Conservation (phyloP, 2,329 filamentous ascomycete species). For the Monosporascus sp. region DNA sequence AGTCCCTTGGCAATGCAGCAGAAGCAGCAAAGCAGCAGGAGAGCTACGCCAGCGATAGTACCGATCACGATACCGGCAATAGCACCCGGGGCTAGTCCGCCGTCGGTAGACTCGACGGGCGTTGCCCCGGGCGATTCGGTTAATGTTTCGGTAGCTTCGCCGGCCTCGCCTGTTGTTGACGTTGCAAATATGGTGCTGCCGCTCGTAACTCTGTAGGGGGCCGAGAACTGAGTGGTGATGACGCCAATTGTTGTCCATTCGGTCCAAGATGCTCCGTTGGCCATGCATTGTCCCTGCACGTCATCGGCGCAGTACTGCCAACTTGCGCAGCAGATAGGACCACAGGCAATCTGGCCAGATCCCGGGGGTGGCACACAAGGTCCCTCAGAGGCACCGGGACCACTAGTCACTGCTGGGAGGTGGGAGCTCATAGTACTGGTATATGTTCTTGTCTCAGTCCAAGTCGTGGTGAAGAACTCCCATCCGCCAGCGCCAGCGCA, state of each 20-base stretch:
- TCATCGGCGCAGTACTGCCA: constrained; percentile 61
- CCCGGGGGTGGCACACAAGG: constrained; percentile 45
- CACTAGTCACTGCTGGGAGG: constrained; percentile 40
- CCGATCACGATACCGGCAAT: constrained; percentile 81
- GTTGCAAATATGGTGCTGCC: constrained; percentile 43
- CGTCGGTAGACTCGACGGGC: constrained; percentile 32
- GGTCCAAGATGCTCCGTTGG: constrained; percentile 42
- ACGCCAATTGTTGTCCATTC: constrained; percentile 41
- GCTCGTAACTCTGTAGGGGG: constrained; percentile 48
- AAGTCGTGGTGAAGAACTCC: constrained; percentile 49
- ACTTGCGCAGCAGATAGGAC: constrained; percentile 63
- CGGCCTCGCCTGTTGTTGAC: constrained; percentile 49
- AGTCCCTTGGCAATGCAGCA: constrained; percentile 64
- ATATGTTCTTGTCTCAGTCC: constrained; percentile 55
- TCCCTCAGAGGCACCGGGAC: constrained; percentile 29
- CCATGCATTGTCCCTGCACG: constrained; percentile 49
- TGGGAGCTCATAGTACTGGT: constrained; percentile 55
- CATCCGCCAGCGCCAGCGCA: constrained; percentile 34
- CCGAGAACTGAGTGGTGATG: constrained; percentile 51
- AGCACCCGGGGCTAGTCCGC: constrained; percentile 60
- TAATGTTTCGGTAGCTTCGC: constrained; percentile 48
- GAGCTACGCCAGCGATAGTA: constrained; percentile 58
- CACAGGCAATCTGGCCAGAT: constrained; percentile 58
- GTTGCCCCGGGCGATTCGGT: constrained; percentile 41
- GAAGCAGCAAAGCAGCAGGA: constrained; percentile 68